Evolutionary conservation across 2,329 filamentous ascomycete species (phyloP).

Genomic region (Pyrenochaeta sp.): DNA sequence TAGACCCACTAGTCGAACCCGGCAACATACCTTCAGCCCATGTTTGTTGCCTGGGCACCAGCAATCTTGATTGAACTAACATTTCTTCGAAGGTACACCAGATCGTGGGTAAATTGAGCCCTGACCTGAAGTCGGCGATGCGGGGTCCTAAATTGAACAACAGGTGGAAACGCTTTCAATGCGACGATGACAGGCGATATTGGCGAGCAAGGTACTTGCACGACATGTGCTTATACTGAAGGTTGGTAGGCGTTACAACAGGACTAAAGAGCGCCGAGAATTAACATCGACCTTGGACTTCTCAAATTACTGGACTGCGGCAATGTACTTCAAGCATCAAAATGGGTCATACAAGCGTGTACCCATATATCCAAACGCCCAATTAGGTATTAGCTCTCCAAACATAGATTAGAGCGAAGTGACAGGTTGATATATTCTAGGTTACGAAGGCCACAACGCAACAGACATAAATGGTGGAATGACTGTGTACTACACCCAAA

Average conservation of each 20-base stretch:
- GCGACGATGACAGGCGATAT: slow-evolving; percentile 32
- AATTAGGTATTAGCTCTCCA: slow-evolving; percentile 17
- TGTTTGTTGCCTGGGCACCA: background rate
- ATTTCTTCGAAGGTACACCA: no score
- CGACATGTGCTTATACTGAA: slow-evolving; percentile 34
- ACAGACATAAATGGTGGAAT: slow-evolving; percentile 42
- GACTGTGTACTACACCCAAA: slow-evolving; percentile 43
- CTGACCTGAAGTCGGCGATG: no score
- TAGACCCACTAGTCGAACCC: background rate
- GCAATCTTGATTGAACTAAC: no score
- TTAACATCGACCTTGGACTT: slow-evolving; percentile 1
- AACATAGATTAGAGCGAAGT: background rate
- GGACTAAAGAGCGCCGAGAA: no score
- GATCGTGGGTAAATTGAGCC: no score
- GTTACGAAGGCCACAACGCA: slow-evolving; percentile 24
- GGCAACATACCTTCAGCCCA: background rate
- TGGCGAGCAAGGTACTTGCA: slow-evolving; percentile 33
- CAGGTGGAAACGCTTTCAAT: slow-evolving; percentile 22
- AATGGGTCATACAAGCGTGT: slow-evolving; percentile 42
- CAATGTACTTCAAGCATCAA: slow-evolving; percentile 39
- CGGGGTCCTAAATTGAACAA: no score
- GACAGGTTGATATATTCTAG: background rate
- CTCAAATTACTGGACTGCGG: slow-evolving; percentile 44
- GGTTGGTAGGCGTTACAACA: background rate
- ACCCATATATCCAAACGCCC: slow-evolving; percentile 29